These are phyloP conservation scores for Xylariaceae sp. DNA, from an alignment of 2,329 filamentous ascomycete genomes.

Conservation along the genomic window DNA sequence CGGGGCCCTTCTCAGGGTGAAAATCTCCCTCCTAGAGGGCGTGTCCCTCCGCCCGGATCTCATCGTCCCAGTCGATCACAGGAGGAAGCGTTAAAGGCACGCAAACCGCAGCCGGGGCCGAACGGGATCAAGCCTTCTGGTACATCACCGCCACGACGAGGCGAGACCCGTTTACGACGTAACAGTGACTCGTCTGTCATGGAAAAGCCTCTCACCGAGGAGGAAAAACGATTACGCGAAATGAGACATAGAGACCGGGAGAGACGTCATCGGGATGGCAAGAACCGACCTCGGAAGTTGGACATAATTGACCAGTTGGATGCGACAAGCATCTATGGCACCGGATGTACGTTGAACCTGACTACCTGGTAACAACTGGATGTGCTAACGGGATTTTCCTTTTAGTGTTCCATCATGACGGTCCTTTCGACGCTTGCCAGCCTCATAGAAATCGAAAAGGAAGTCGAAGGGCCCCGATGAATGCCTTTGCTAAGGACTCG, in stretches of 20 bases:
- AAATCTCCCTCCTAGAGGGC: slow-evolving; percentile 43
- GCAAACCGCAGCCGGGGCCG: slow-evolving; percentile 33
- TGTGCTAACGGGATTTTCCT: no score
- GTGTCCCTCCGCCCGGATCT: slow-evolving; percentile 38
- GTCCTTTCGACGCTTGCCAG: slow-evolving; percentile 93
- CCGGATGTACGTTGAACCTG: slow-evolving; percentile 64
- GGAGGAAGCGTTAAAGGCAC: slow-evolving; percentile 56
- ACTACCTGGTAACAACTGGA: slow-evolving; percentile 1
- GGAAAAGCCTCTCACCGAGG: slow-evolving; percentile 56
- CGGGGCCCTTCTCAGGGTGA: slow-evolving; percentile 40
- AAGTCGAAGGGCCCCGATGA: slow-evolving; percentile 82
- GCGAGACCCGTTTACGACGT: slow-evolving; percentile 54
- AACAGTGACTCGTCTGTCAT: slow-evolving; percentile 76
- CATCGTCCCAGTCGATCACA: slow-evolving; percentile 62
- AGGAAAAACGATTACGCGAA: slow-evolving; percentile 48
- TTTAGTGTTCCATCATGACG: slow-evolving; percentile 92
- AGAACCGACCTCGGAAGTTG: slow-evolving; percentile 47
- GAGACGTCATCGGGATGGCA: slow-evolving; percentile 48
- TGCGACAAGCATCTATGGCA: slow-evolving; percentile 91
- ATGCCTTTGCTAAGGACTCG: slow-evolving; percentile 89
- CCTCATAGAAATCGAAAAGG: slow-evolving; percentile 87
- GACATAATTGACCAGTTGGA: slow-evolving; percentile 97
- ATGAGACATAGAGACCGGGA: slow-evolving; percentile 47
- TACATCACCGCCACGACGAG: slow-evolving; percentile 36
- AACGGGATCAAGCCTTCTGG: slow-evolving; percentile 32